Conservation (phyloP, 768 basidiomycete species). For the Sistotremastrum niveocremeum region DNA sequence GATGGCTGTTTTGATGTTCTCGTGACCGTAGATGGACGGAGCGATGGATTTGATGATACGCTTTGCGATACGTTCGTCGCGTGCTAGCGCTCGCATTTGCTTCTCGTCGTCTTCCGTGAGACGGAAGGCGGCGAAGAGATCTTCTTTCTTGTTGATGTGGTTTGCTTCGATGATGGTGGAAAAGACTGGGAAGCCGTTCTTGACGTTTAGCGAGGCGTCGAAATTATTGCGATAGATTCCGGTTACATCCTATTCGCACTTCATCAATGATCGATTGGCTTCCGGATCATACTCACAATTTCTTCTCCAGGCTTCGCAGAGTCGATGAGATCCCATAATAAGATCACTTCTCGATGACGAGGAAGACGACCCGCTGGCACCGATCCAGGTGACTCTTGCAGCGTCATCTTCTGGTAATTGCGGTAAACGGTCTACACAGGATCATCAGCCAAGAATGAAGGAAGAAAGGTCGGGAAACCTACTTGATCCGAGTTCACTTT, state of each 20-base stretch:
- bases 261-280: constrained; percentile 5
- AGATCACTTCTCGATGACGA: constrained; percentile 89
- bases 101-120: constrained; percentile 95
- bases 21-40: constrained; percentile 97
- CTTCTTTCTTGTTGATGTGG: constrained; percentile 98
- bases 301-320: constrained; percentile 98
- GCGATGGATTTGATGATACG: constrained; percentile 98
- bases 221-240: constrained; percentile 99
- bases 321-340: constrained; percentile 97
- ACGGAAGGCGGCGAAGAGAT: constrained; percentile 95
- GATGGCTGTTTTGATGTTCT: constrained; percentile 96
- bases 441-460: not conserved
- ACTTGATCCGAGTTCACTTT: constrained; percentile 94
- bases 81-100: constrained; percentile 74
- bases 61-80: constrained; percentile 90
- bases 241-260: constrained; percentile 67
- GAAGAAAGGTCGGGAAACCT: constrained; percentile 9
- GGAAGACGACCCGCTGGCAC: constrained; percentile 97
- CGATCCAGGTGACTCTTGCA: constrained; percentile 95
- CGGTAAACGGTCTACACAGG: constrained; percentile 83
- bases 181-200: constrained; percentile 99
- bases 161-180: constrained; percentile 97
- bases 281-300: too few relatives aligned
- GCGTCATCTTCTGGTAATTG: constrained; percentile 97
- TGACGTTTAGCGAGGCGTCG: constrained; percentile 92